phyloP scores from a whole-genome alignment of 306 rosid genomes.

The Mimosa pudica region DNA sequence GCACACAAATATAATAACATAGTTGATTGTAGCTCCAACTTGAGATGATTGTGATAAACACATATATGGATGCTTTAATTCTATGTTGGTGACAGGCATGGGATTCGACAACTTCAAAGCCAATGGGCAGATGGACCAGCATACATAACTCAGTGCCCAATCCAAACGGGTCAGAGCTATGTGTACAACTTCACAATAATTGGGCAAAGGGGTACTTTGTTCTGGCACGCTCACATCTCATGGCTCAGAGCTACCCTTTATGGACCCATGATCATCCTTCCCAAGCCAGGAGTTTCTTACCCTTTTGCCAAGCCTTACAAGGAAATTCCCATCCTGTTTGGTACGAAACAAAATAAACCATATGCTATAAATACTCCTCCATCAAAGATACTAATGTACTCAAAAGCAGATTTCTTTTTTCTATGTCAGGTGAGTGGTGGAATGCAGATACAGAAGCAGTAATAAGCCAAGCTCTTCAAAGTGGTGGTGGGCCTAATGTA shows the following conservation, averaged over 20 bases:
- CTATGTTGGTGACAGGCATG: slow-evolving; percentile 31
- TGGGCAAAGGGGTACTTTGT: slow-evolving; percentile 35
- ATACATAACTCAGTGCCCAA: slow-evolving; percentile 39
- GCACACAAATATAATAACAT: neutral
- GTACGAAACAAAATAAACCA: slow-evolving; percentile 14
- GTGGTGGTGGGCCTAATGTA: slow-evolving; percentile 34
- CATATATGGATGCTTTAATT: neutral
- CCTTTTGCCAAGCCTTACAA: slow-evolving; percentile 37
- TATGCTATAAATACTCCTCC: neutral
- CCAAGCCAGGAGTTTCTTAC: slow-evolving; percentile 33
- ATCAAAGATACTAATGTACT: neutral
- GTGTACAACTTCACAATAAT: slow-evolving; percentile 31
- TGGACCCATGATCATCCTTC: slow-evolving; percentile 39
- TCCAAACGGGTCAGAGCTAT: slow-evolving; percentile 38
- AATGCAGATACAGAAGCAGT: slow-evolving; percentile 39
- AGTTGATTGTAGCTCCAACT: neutral
- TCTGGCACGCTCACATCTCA: slow-evolving; percentile 40
- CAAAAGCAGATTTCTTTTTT: neutral
- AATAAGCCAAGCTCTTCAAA: slow-evolving; percentile 37
- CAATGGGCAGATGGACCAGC: slow-evolving; percentile 43
- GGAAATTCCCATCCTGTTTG: slow-evolving; percentile 39
- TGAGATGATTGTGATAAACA: neutral
- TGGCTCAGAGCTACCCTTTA: slow-evolving; percentile 40
- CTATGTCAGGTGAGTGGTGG: slow-evolving; percentile 42
- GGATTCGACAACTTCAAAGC: slow-evolving; percentile 37